Evolutionary conservation across 352 stramenopile genomes (phyloP), one percentile per base, ranked within the genome.

Genomic region (Phytophthora melonis): DNA sequence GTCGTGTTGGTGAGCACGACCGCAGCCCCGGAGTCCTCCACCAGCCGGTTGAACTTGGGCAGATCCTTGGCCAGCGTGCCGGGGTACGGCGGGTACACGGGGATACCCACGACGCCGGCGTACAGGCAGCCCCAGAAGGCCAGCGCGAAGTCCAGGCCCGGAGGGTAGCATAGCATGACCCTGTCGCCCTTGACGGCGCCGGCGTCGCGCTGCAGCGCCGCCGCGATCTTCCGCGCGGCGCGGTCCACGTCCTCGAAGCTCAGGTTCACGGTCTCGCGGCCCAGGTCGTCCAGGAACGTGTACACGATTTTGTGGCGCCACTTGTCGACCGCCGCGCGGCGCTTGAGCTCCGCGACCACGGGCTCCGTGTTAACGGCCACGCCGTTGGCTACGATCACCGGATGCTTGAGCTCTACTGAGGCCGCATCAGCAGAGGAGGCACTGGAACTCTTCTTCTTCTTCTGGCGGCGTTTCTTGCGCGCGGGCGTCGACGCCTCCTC

Each of bases 111-210:
- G 13, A 82, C 86, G 6, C 88, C 88, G 18, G 88, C 88, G 58
- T 93, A 93, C 18, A 95, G 65, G 53, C 88, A 95, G 32, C 86
- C 88, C 88, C 86, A 95, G 69, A 95, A 95, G 43, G 72, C 86
- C 56, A 93, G 50, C 3, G 86, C 84, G 71, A 95, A 95, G 79
- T 95, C 88, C 10, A 93, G 65, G 0, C 88, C 86, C 2, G 88
- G 86, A 10, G 88, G 88, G 80, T 87, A 95, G 69, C 84, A 93
- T 27, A 95, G 81, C 74, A 93, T 83, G 52, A 93, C 85, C 36
- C 87, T 84, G 76, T 95, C 88, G 50, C 88, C 86, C 56, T 90
- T 92, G 4, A 66, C 34, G 5, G 90, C 75, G 18, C 67, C 58
- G 0, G 67, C 85, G 3, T 92, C 75, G 5, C 61, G 80, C 69